A percentile compares a stretch with the other conserved stretches of the same genome.
These are phyloP conservation scores for Hymenoscyphus infarciens DNA, from an alignment of 2,329 filamentous ascomycete genomes.

Conservation along the genomic window DNA sequence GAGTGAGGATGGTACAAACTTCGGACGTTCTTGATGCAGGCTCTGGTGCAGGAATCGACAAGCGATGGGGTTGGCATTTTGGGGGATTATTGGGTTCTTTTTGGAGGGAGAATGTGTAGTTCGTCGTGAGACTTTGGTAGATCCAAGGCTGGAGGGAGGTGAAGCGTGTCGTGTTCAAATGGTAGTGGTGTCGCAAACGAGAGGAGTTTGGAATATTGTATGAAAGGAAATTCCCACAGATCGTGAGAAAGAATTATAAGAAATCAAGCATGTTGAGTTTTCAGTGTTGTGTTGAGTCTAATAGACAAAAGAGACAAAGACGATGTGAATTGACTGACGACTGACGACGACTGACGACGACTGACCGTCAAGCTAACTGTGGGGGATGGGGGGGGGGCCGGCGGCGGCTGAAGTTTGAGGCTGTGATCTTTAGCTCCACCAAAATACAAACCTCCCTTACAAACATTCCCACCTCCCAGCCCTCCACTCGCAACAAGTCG, in stretches of 20 bases:
- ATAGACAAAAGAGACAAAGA: neutral
- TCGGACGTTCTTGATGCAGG: constrained; percentile 52
- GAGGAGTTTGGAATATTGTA: neutral
- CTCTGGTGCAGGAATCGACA: constrained; percentile 46
- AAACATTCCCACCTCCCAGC: neutral
- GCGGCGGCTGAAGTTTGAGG: neutral
- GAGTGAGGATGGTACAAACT: constrained; percentile 20
- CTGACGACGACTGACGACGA: no score
- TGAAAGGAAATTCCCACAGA: neutral
- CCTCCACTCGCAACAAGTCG: neutral
- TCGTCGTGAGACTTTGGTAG: neutral
- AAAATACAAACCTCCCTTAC: neutral
- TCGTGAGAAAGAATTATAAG: neutral
- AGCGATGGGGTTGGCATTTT: constrained; percentile 49
- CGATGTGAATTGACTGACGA: constrained; percentile 1
- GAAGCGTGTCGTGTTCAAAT: neutral
- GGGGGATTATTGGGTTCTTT: neutral
- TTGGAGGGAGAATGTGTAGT: neutral
- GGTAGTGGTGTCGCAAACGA: neutral
- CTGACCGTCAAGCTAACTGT: neutral
- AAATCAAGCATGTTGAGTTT: neutral
- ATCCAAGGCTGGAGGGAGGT: no score
- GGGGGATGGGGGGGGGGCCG: no score
- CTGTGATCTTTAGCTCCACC: neutral
- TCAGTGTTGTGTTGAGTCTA: neutral